phyloP scores from a whole-genome alignment of 2,329 filamentous ascomycete species.

The Sphaerulina vaccinii region DNA sequence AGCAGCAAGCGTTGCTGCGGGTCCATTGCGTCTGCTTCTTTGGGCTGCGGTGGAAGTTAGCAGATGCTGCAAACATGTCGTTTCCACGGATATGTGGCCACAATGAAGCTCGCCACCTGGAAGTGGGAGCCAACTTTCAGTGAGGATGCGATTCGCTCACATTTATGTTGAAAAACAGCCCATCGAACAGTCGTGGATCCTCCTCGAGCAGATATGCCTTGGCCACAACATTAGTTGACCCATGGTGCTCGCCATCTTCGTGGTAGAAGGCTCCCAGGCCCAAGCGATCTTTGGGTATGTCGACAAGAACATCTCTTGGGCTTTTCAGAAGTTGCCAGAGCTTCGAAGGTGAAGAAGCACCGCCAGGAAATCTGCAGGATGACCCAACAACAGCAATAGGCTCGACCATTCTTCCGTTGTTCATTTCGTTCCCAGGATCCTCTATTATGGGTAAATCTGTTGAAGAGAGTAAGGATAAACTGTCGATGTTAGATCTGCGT shows the following conservation, averaged over 20 bases:
- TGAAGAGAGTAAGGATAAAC: not conserved
- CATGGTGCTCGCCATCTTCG: conserved; percentile 21
- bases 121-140: too few species aligned
- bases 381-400: conserved; percentile 24
- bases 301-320: conserved; percentile 17
- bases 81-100: not conserved
- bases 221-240: conserved; percentile 20
- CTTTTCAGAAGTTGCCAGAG: conserved; percentile 26
- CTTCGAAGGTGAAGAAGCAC: conserved; percentile 23
- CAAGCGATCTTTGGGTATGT: conserved; percentile 27
- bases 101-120: not conserved
- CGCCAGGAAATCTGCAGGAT: conserved; percentile 24
- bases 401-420: conserved; percentile 8
- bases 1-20: conserved; percentile 33
- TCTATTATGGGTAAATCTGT: not conserved
- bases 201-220: conserved; percentile 29
- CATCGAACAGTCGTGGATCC: conserved; percentile 28
- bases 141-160: too few species aligned
- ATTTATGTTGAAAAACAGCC: conserved; percentile 28
- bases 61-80: not conserved
- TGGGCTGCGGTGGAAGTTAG: not conserved
- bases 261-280: conserved; percentile 28
- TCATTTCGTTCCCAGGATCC: not conserved
- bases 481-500: not conserved
- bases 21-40: conserved; percentile 30